Conservation (phyloP, 2,329 filamentous ascomycete genomes). For the Boeremia exigua region DNA sequence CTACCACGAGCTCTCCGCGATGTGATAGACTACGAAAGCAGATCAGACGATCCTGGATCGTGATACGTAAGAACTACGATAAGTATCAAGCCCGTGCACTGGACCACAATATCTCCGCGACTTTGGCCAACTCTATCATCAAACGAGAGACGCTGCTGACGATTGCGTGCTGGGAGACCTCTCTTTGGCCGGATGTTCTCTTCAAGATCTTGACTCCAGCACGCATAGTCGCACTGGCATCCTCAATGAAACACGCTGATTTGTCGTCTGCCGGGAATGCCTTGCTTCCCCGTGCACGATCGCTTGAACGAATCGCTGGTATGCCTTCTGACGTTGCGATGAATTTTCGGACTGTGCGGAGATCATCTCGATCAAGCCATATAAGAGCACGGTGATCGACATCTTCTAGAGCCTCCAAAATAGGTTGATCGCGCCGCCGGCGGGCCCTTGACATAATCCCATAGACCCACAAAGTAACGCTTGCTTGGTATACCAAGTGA, state of each 20-base stretch:
- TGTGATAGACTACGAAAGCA: no score
- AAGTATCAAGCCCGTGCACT: background rate
- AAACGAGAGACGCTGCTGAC: background rate
- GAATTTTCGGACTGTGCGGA: background rate
- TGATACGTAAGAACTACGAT: background rate
- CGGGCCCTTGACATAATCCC: background rate
- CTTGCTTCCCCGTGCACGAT: background rate
- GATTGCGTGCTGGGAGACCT: background rate
- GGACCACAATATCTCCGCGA: background rate
- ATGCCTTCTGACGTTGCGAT: background rate
- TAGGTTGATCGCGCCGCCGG: background rate
- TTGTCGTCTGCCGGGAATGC: background rate
- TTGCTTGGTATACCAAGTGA: background rate
- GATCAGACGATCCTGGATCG: no score
- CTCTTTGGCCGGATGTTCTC: background rate
- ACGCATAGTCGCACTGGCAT: background rate
- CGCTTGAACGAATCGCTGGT: background rate
- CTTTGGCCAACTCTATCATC: background rate
- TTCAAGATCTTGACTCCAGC: background rate
- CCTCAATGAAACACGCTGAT: background rate
- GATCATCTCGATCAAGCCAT: background rate
- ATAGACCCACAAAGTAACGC: background rate
- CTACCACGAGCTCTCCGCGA: no score
- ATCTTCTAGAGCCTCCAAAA: background rate
- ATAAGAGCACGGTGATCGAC: background rate